Conservation (phyloP, 73 alveolate genomes). For the Paramecium primaurelia region DNA sequence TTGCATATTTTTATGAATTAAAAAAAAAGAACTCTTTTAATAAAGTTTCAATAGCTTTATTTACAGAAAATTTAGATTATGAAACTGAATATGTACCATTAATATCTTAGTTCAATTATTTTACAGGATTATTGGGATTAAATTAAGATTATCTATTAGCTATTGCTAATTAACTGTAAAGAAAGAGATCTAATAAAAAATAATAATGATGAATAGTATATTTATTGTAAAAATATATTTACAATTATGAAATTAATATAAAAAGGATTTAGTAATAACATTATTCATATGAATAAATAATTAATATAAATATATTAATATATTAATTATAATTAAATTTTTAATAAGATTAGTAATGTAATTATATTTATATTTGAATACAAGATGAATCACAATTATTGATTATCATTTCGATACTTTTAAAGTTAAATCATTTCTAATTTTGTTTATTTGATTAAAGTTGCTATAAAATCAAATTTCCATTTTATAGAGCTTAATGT, state of each 20-base stretch:
- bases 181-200: too few species aligned
- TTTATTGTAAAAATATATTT: too few species aligned
- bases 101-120: neutral
- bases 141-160: neutral
- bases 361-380: neutral
- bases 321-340: too few species aligned
- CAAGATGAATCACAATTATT: neutral
- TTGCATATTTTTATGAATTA: neutral
- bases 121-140: neutral
- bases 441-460: neutral
- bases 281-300: too few species aligned
- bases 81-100: neutral
- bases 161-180: neutral
- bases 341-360: too few species aligned
- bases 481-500: neutral
- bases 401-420: neutral
- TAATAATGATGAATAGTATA: too few species aligned
- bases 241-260: too few species aligned
- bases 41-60: neutral
- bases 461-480: neutral
- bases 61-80: neutral
- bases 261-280: too few species aligned
- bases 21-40: neutral
- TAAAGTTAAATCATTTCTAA: neutral
- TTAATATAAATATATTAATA: too few species aligned